Evolutionary conservation across 768 basidiomycete species (phyloP), one percentile per base, ranked within the genome.

Genomic region (Inosperma sp.): DNA sequence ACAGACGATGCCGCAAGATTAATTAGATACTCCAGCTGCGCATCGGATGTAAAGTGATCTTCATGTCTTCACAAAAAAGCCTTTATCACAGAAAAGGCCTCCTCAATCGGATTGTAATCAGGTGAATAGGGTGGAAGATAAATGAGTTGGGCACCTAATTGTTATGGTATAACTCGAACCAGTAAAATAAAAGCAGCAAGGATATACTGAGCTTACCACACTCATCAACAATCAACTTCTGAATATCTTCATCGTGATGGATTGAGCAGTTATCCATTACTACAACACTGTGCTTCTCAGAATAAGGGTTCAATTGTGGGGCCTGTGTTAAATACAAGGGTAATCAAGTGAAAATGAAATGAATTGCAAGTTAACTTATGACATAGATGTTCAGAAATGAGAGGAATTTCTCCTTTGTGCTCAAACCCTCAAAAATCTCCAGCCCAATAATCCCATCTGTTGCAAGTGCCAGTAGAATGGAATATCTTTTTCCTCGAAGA

Each of bases 181-280:
- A 40, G 14, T 37, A n/a, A 7, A 7, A 17, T 8, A 31, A 31
- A 31, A 31, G 8, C 8, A 31, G 30, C 8, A 30, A 25, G 44
- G 23, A 10, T 13, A 7, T 25, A n/a, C 19, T 31, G 10, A 34
- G 52, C 62, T 17, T 43, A 65, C 58, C 44, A 42, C 59, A 59
- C 54, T 62, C 57, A 36, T 46, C 66, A 34, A 59, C 62, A 19
- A 71, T 59, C 14, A 72, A 51, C 1, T 49, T 17, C 1, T 61
- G 59, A 12, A 74, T 48, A 2, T 68, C 68, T 16, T 67, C 65
- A 42, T 64, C 62, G 25, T 74, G 70, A 52, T 75, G 72, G 30
- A 74, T 74, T 4, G 58, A 49, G 42, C 71, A 71, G 49, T 74
- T 74, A 36, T 73, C 68, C 40, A 74, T 53, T 0, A 75, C 59